A percentile compares a stretch with the other conserved stretches of the same genome.
Conservation (phyloP, 345 rosid genomes). For the Erodium maritimum region DNA sequence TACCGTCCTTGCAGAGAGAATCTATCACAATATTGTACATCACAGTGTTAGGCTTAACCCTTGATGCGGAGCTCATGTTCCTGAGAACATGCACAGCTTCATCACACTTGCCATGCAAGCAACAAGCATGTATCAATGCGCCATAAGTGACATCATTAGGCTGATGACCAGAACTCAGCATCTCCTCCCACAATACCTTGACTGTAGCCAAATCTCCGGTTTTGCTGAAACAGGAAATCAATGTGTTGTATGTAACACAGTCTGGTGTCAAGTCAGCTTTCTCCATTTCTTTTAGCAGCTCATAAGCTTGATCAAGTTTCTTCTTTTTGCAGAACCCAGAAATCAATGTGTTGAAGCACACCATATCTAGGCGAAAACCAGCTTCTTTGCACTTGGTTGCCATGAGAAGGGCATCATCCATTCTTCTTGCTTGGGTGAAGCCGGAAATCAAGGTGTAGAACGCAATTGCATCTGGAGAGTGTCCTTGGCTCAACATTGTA, state of each 20-base stretch:
- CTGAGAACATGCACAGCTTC: slow-evolving; percentile 61
- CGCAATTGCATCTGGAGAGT: slow-evolving; percentile 44
- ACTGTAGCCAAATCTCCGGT: slow-evolving; percentile 31
- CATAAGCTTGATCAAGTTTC: slow-evolving; percentile 39
- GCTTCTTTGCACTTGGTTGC: slow-evolving; percentile 36
- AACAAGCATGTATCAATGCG: slow-evolving; percentile 45
- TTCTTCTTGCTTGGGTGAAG: slow-evolving; percentile 48
- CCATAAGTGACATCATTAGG: slow-evolving; percentile 58
- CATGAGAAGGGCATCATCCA: slow-evolving; percentile 37
- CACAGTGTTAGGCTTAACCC: slow-evolving; percentile 46
- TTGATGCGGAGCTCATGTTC: slow-evolving; percentile 31
- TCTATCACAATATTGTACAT: slow-evolving; percentile 65
- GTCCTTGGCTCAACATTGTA: slow-evolving; percentile 35
- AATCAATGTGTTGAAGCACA: slow-evolving; percentile 57
- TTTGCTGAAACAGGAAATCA: slow-evolving; percentile 42
- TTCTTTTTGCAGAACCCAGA: slow-evolving; percentile 47
- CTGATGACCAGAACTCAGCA: slow-evolving; percentile 35
- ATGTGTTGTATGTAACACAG: slow-evolving; percentile 45
- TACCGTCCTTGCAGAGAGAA: slow-evolving; percentile 33
- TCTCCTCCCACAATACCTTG: slow-evolving; percentile 29
- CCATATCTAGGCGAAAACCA: slow-evolving; percentile 43
- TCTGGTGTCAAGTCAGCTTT: slow-evolving; percentile 41
- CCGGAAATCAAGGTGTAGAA: slow-evolving; percentile 56
- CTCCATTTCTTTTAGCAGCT: slow-evolving; percentile 54
- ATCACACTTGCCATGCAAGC: slow-evolving; percentile 33